Evolutionary conservation across 179 eudicot genomes (phyloP), one percentile per base, ranked within the genome.

Genomic region (Gypsophila paniculata): DNA sequence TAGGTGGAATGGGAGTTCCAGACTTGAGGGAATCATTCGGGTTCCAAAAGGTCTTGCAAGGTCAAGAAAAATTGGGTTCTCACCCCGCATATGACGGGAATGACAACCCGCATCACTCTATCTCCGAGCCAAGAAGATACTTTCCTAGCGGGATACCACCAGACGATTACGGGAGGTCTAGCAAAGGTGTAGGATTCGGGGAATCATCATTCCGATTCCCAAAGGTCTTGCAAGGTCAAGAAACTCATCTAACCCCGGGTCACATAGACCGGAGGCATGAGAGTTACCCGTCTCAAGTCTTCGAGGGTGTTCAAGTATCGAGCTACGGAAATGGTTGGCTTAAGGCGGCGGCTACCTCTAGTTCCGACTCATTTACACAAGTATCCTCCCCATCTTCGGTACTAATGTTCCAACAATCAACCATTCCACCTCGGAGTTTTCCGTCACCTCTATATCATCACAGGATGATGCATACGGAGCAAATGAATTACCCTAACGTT

Each of bases 141-240:
- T 78, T 53, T 72, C 75, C 84, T 21, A 73, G 75, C 52, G 73
- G 76, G 44, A 8, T 72, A 52, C 79, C 79, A 26, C 76, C 65
- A 8, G 83, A 78, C 36, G 84, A 81, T 68, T 74, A 81, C 70
- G 73, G 74, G 57, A 77, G 74, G 70, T 71, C 85, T 52, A 74
- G 69, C 64, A 78, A 76, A 68, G 72, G 78, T 69, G 54, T 85
- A 69, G 80, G 82, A 71, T 82, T 81, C 73, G 78, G 84, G 61
- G 97, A 88, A 78, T 81, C 90, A 78, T 81, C 90, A 39, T 80
- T 79, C 70, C 74, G 85, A 74, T 87, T 82, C 85, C 84, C 76
- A 68, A 83, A 84, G 97, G 99, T 91, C 97, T 90, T 91, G 93
- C 99, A 94, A 91, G 99, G 97, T 91, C 97, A 88, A 91, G 99